Evolutionary conservation across 2,329 filamentous ascomycete genomes (phyloP).

Genomic region (Cryphonectria radicalis): DNA sequence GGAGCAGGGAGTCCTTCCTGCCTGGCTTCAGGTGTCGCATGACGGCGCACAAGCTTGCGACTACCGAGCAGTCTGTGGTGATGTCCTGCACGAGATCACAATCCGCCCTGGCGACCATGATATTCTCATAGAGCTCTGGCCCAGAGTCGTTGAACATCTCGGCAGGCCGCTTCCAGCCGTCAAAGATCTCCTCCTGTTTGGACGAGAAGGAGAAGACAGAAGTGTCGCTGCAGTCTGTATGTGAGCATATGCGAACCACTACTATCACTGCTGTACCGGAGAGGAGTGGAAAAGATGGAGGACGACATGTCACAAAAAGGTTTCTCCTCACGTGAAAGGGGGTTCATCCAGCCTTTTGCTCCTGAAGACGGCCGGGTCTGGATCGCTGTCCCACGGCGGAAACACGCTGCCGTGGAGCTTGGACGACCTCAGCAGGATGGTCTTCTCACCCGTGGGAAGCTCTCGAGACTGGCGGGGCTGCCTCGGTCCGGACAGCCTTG

Average conservation of each 20-base stretch:
- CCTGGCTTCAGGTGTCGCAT: slow-evolving; percentile 72
- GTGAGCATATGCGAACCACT: background rate
- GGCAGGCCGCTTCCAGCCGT: slow-evolving; percentile 77
- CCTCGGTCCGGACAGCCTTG: slow-evolving; percentile 33
- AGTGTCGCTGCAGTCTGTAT: slow-evolving; percentile 60
- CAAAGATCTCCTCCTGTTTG: slow-evolving; percentile 75
- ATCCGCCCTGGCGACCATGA: slow-evolving; percentile 47
- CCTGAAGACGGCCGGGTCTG: slow-evolving; percentile 65
- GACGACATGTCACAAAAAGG: too few relatives aligned
- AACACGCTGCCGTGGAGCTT: slow-evolving; percentile 83
- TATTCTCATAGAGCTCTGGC: slow-evolving; percentile 22
- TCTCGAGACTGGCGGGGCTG: slow-evolving; percentile 56
- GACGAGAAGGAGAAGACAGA: slow-evolving; percentile 73
- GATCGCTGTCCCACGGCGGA: slow-evolving; percentile 77
- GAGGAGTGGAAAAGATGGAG: background rate
- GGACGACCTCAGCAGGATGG: slow-evolving; percentile 76
- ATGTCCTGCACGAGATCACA: slow-evolving; percentile 94
- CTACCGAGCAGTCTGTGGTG: slow-evolving; percentile 94
- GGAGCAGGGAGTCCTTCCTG: slow-evolving; percentile 66
- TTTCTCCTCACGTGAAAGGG: slow-evolving; percentile 64
- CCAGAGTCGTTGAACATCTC: slow-evolving; percentile 61
- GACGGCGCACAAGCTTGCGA: slow-evolving; percentile 88
- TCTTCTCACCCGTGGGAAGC: slow-evolving; percentile 72
- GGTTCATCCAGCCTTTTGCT: slow-evolving; percentile 48
- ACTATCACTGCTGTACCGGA: slow-evolving; percentile 10